A percentile compares a stretch with the other conserved stretches of the same genome.
Conservation (phyloP, 192 early-diverging fungal genomes). For the Jimgerdemannia flammicorona region DNA sequence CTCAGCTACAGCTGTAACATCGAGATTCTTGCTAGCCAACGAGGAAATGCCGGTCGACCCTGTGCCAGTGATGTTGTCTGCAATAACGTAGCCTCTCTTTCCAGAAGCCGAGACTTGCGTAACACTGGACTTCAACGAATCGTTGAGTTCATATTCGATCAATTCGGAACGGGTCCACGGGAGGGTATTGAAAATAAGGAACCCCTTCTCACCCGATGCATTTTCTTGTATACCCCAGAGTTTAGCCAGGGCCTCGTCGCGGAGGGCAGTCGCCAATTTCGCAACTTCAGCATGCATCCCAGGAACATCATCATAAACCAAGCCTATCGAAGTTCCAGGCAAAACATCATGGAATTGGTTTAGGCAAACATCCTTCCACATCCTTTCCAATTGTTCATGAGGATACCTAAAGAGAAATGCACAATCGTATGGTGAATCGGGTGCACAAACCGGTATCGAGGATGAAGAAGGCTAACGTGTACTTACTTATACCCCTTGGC, state of each 20-base stretch:
- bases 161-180: conserved; percentile 70
- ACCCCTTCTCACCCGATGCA: not conserved
- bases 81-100: conserved; percentile 33
- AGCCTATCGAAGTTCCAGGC: conserved; percentile 86
- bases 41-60: not conserved
- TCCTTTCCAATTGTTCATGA: conserved; percentile 61
- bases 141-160: conserved; percentile 44
- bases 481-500: conserved; percentile 7
- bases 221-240: not conserved
- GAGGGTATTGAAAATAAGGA: conserved; percentile 65
- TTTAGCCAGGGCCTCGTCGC: not conserved
- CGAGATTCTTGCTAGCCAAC: not conserved
- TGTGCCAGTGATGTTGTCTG: not conserved
- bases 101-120: conserved; percentile 27
- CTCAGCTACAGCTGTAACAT: conserved; percentile 14
- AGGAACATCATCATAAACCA: conserved; percentile 85
- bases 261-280: conserved; percentile 1
- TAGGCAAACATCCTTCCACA: conserved; percentile 91
- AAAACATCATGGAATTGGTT: conserved; percentile 99
- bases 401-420: conserved; percentile 55
- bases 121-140: conserved; percentile 8
- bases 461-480: not conserved
- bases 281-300: conserved; percentile 1
- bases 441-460: too few relatives aligned
- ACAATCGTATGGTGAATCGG: not conserved